A percentile compares a stretch with the other conserved stretches of the same genome.
phyloP scores from a whole-genome alignment of 495 filamentous ascomycete species.

The Geopyxis carbonaria region DNA sequence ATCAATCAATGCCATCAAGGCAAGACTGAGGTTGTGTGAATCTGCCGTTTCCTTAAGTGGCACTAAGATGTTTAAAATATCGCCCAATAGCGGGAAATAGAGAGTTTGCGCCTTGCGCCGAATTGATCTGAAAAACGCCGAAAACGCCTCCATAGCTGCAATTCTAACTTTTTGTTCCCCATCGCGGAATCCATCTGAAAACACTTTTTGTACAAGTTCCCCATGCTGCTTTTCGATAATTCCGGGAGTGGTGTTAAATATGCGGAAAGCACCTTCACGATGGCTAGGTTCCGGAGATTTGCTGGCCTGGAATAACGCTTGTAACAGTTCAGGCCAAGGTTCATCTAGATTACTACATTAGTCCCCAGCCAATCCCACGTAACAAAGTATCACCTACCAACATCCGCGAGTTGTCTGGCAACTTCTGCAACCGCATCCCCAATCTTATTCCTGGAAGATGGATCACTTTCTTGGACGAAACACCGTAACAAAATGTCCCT shows the following conservation, averaged over 20 bases:
- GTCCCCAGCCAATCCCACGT: background rate
- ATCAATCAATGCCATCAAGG: conserved; percentile 78
- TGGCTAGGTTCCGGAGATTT: conserved; percentile 63
- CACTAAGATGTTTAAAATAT: conserved; percentile 80
- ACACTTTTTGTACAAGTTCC: conserved; percentile 63
- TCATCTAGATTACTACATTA: conserved; percentile 37
- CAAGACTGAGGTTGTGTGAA: conserved; percentile 74
- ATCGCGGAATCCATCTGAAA: conserved; percentile 83
- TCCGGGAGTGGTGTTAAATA: conserved; percentile 86
- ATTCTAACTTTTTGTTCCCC: conserved; percentile 70
- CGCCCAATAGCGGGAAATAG: conserved; percentile 69
- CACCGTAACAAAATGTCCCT: conserved; percentile 63
- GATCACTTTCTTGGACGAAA: conserved; percentile 49
- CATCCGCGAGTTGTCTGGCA: conserved; percentile 84
- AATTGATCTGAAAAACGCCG: conserved; percentile 83
- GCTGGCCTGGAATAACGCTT: conserved; percentile 70
- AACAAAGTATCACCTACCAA: conserved; percentile 38
- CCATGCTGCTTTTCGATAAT: conserved; percentile 95
- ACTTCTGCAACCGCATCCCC: conserved; percentile 92
- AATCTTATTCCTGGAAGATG: conserved; percentile 75
- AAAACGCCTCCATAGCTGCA: conserved; percentile 89
- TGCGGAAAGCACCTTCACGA: conserved; percentile 78
- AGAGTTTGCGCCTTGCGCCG: conserved; percentile 70
- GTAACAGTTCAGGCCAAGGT: conserved; percentile 80
- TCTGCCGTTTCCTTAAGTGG: conserved; percentile 81